Conservation (phyloP, 768 basidiomycete species). For the Agrocybe praecox region DNA sequence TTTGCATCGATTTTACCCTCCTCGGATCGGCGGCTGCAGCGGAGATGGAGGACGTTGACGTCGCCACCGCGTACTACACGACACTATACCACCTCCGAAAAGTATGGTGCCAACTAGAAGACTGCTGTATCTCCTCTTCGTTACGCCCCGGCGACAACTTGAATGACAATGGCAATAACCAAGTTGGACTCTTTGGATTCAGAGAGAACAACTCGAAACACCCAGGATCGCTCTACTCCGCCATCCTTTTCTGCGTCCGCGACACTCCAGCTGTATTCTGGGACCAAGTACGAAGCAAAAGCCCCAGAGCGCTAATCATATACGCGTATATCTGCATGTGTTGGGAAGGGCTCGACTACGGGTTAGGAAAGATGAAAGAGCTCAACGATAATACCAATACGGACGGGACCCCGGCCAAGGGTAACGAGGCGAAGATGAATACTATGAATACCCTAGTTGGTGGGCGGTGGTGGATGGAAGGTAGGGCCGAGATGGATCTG, state of each 20-base stretch:
- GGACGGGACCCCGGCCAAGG: no score
- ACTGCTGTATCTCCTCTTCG: no score
- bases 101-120: neutral
- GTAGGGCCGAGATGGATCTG: neutral
- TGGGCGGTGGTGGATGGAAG: neutral
- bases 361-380: neutral
- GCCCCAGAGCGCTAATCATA: neutral
- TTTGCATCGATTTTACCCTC: neutral
- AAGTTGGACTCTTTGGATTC: neutral
- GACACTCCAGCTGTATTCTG: neutral
- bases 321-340: neutral
- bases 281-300: neutral
- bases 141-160: no score
- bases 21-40: neutral
- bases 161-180: no score
- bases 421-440: no score
- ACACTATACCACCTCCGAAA: neutral
- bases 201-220: neutral
- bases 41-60: neutral
- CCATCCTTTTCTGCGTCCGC: neutral
- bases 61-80: neutral
- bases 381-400: no score
- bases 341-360: neutral
- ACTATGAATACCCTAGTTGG: neutral
- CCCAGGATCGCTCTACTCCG: neutral